Conservation (phyloP, 176 grass and related monocot genomes). For the Oryza nivara region DNA sequence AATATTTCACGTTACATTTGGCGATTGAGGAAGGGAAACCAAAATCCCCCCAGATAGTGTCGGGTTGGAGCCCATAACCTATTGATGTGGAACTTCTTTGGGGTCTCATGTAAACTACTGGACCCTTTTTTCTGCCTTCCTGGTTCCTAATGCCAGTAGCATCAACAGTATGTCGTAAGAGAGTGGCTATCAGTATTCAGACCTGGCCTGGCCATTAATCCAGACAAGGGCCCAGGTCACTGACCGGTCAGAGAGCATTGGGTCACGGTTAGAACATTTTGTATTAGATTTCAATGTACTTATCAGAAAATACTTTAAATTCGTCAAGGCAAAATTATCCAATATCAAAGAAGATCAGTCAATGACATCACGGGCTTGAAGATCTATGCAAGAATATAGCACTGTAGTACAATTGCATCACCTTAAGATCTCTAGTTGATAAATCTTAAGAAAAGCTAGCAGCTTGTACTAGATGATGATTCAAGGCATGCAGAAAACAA, state of each 20-base stretch:
- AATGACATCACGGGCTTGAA: not conserved
- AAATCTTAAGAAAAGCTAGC: not conserved
- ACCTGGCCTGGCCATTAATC: not conserved
- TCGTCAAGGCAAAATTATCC: not conserved
- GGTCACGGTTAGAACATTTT: not conserved
- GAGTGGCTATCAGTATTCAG: not conserved
- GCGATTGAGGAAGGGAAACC: constrained; percentile 7
- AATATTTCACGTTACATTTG: constrained; percentile 3
- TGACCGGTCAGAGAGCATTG: not conserved
- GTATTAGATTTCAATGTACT: not conserved
- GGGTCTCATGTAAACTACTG: constrained; percentile 16
- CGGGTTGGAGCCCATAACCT: not conserved
- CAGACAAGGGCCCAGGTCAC: not conserved
- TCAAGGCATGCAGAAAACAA: not conserved
- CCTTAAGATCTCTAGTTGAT: not conserved
- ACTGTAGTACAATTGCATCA: not conserved
- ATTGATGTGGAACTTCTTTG: constrained; percentile 22
- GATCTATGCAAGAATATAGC: not conserved
- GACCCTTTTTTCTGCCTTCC: not conserved
- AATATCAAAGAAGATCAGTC: not conserved
- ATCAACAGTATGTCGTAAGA: not conserved
- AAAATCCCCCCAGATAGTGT: constrained; percentile 13
- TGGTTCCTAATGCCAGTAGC: not conserved
- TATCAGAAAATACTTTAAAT: not conserved
- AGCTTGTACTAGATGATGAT: not conserved